Evolutionary conservation across 2,329 filamentous ascomycete species (phyloP).

Genomic region (Venturia pyrina): DNA sequence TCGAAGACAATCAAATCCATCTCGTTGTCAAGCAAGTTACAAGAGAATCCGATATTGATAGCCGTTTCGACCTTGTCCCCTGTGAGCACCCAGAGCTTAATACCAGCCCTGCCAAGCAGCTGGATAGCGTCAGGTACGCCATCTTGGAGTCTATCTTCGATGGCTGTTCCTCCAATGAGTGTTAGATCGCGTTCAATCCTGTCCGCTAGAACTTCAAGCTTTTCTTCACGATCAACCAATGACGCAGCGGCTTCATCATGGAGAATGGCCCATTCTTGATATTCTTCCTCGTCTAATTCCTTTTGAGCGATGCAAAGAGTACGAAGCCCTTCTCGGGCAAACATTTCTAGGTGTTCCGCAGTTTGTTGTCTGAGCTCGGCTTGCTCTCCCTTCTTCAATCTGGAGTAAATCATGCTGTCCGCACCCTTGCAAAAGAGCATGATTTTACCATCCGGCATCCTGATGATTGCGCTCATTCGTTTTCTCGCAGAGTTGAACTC

Average conservation of each 20-base stretch:
- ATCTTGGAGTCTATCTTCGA: slow-evolving; percentile 93
- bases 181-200: slow-evolving; percentile 82
- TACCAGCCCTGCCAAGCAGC: slow-evolving; percentile 81
- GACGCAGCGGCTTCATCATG: slow-evolving; percentile 81
- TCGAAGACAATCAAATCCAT: slow-evolving; percentile 95
- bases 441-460: slow-evolving; percentile 86
- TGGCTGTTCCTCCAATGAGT: slow-evolving; percentile 86
- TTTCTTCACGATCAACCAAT: slow-evolving; percentile 80
- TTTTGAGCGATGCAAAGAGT: slow-evolving; percentile 89
- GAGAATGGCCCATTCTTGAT: slow-evolving; percentile 71
- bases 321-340: slow-evolving; percentile 86
- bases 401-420: slow-evolving; percentile 93
- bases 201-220: slow-evolving; percentile 81
- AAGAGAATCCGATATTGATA: slow-evolving; percentile 99
- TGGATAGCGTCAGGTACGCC: slow-evolving; percentile 94
- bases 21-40: slow-evolving; percentile 91
- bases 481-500: slow-evolving; percentile 97
- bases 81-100: slow-evolving; percentile 97
- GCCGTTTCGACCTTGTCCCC: slow-evolving; percentile 98
- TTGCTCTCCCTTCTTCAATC: slow-evolving; percentile 77
- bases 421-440: slow-evolving; percentile 94
- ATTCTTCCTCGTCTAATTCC: slow-evolving; percentile 72
- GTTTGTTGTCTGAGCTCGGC: slow-evolving; percentile 71
- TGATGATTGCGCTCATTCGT: slow-evolving; percentile 93
- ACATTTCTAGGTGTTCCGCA: slow-evolving; percentile 92